Percentiles rank a stretch among this genome's conserved stretches.
Evolutionary conservation across 2,329 filamentous ascomycete genomes (phyloP).

Genomic region (Colletotrichum sp.): DNA sequence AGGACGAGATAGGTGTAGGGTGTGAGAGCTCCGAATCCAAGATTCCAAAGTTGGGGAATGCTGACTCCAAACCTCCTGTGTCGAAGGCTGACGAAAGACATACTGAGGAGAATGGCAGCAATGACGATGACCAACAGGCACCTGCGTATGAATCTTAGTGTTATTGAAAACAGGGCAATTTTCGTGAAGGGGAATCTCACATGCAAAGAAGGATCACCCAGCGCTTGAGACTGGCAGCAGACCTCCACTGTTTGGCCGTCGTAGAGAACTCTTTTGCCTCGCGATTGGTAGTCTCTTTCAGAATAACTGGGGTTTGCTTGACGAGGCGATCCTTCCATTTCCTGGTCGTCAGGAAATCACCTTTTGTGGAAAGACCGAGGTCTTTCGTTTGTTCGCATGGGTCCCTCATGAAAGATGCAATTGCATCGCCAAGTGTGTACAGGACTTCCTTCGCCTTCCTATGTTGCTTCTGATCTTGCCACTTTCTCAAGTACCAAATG

Average conservation of each 20-base stretch:
- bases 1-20: conserved; percentile 31
- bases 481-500: background rate
- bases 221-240: background rate
- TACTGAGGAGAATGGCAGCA: background rate
- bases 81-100: conserved; percentile 17
- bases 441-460: background rate
- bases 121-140: background rate
- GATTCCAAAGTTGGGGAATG: conserved; percentile 26
- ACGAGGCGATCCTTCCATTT: background rate
- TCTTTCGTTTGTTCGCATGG: background rate
- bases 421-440: background rate
- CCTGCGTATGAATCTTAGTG: background rate
- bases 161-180: background rate
- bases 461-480: background rate
- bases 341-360: background rate
- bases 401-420: background rate
- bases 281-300: background rate
- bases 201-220: background rate
- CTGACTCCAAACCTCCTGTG: conserved; percentile 20
- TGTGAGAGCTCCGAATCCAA: conserved; percentile 33
- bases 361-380: background rate
- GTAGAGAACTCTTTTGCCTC: background rate
- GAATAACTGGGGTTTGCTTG: background rate
- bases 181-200: background rate
- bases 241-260: background rate